Base-by-base conservation (phyloP, 768 basidiomycete genomes). In the Calocybe gangraenosa region DNA sequence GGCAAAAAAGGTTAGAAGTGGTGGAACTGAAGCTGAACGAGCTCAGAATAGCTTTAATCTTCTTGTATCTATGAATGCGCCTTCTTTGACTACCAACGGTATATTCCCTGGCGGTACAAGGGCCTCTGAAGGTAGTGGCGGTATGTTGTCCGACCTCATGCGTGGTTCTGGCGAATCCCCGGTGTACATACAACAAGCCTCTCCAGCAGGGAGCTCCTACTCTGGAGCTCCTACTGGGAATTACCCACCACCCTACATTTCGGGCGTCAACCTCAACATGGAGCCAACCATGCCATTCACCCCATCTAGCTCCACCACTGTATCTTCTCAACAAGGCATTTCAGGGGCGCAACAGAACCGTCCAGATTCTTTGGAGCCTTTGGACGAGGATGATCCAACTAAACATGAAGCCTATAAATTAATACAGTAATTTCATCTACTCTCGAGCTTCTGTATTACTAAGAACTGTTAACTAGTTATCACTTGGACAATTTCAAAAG, bases 401-500 rank as follows among this genome's bases (percentile, higher is more conserved):
- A 81, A 77, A 58, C 70, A 74, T 10, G 90, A 92, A 58, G 89
- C 90, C 0, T 78, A 84, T 54, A 92, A 91, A 63, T 75, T 92
- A 13, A 85, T 92, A 49, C 78, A 79, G 88, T 88, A 38, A 10
- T 47, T 46, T 32, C 40, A 39, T 34, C 46, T 44, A 34, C 2
- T 4, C 25, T 17, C 17, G 11, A 5, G 14, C 2, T 19, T 17
- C 17, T 9, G 19, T 20, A 30, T n/a, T 11, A 40, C 25, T 36
- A 37, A n/a, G n/a, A n/a, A 37, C 34, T 52, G 15, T 51, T 36
- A 7, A 35, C 20, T 40, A 91, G 90, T 48, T 94, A 95, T 63
- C 94, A 97, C 59, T 72, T 97, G 39, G 87, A 92, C 54, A 95
- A 95, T 56, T 92, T 82, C 61, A 85, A 82, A 59, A 73, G 86